These are phyloP conservation scores for Microsporum canis DNA, from an alignment of 2,329 filamentous ascomycete genomes.

Conservation along the genomic window DNA sequence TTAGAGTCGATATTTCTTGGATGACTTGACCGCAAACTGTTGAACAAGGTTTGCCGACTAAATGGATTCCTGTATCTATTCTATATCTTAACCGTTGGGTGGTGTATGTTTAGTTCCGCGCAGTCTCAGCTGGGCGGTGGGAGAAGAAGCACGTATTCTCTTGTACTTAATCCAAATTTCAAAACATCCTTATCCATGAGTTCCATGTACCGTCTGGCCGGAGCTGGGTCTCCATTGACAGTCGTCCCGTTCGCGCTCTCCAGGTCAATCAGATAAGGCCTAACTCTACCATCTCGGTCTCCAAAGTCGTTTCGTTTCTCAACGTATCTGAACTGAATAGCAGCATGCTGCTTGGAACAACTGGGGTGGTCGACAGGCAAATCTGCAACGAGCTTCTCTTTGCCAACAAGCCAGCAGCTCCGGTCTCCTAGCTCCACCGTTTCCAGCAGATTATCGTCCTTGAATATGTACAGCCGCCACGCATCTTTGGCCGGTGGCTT, in stretches of 20 bases:
- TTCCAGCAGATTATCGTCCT: slow-evolving; percentile 66
- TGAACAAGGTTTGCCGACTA: not conserved
- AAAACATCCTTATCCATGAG: slow-evolving; percentile 80
- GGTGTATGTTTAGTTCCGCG: not conserved
- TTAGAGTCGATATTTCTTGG: not conserved
- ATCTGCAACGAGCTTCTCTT: slow-evolving; percentile 71
- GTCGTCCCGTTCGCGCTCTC: slow-evolving; percentile 85
- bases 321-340: slow-evolving; percentile 79
- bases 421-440: slow-evolving; percentile 64
- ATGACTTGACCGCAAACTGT: not conserved
- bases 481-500: slow-evolving; percentile 67
- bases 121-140: slow-evolving; percentile 29
- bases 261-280: slow-evolving; percentile 84
- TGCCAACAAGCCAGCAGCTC: slow-evolving; percentile 83
- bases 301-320: slow-evolving; percentile 79
- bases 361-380: slow-evolving; percentile 79
- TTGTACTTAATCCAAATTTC: slow-evolving; percentile 72
- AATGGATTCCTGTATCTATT: not conserved
- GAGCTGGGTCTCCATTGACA: slow-evolving; percentile 64
- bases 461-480: slow-evolving; percentile 93
- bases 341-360: slow-evolving; percentile 89
- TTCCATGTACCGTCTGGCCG: slow-evolving; percentile 71
- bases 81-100: not conserved
- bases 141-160: slow-evolving; percentile 95
- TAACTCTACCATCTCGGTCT: slow-evolving; percentile 66